A percentile compares a stretch with the other conserved stretches of the same genome.
These are phyloP conservation scores for Circinella minor DNA, from an alignment of 371 early-diverging fungal species.

Conservation along the genomic window DNA sequence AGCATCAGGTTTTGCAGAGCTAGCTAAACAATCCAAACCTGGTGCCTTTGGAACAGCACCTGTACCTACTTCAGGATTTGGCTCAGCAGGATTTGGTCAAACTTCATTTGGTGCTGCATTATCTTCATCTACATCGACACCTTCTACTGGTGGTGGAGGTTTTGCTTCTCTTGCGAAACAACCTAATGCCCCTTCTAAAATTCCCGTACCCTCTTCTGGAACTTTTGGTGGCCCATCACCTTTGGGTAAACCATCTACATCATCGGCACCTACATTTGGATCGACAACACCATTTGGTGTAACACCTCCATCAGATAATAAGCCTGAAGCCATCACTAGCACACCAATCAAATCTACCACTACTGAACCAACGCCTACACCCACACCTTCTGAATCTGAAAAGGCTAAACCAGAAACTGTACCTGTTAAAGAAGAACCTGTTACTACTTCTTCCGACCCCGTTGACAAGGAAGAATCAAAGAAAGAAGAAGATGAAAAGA, in stretches of 20 bases:
- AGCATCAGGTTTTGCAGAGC: neutral
- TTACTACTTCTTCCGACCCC: neutral
- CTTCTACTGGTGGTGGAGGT: neutral
- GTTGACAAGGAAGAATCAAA: neutral
- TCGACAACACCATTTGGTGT: slow-evolving; percentile 2
- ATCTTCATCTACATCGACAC: neutral
- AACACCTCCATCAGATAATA: slow-evolving; percentile 2
- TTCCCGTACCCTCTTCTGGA: neutral
- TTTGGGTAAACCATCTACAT: neutral
- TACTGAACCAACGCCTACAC: neutral
- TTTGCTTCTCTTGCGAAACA: neutral
- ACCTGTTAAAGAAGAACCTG: neutral
- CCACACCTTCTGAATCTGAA: slow-evolving; percentile 6
- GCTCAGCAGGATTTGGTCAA: neutral
- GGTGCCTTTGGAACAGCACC: neutral
- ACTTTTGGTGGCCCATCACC: slow-evolving; percentile 18
- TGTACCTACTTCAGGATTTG: neutral
- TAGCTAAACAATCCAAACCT: slow-evolving; percentile 2
- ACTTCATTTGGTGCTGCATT: neutral
- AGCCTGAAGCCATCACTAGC: neutral
- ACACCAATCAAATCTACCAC: neutral
- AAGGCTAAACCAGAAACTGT: neutral
- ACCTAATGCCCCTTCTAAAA: slow-evolving; percentile 1
- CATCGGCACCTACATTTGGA: slow-evolving; percentile 17
- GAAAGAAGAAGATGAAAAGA: neutral